Conservation (phyloP, 2,329 filamentous ascomycete genomes). For the Diaporthe destruens region DNA sequence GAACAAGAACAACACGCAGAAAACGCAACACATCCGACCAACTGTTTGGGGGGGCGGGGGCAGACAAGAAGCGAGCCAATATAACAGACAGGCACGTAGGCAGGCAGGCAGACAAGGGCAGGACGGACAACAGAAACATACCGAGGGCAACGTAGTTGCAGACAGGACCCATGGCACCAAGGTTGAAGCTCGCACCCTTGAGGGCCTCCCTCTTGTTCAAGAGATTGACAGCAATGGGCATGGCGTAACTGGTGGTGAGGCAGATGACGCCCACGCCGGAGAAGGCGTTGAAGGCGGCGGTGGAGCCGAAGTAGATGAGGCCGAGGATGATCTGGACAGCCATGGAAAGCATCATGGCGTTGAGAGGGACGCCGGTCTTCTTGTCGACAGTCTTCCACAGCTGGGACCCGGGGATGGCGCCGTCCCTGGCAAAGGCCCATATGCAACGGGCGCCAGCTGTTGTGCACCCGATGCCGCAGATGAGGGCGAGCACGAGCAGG, state of each 20-base stretch:
- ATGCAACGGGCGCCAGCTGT: slow-evolving; percentile 76
- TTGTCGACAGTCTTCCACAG: slow-evolving; percentile 73
- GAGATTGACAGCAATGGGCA: slow-evolving; percentile 75
- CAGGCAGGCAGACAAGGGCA: not conserved
- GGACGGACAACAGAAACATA: slow-evolving; percentile 53
- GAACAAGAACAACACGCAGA: slow-evolving; percentile 13
- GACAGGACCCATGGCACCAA: slow-evolving; percentile 71
- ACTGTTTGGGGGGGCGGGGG: not conserved
- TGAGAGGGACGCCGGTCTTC: slow-evolving; percentile 74
- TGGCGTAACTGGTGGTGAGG: slow-evolving; percentile 76
- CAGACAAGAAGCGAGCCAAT: no score
- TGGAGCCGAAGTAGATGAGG: slow-evolving; percentile 77
- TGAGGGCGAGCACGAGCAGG: slow-evolving; percentile 73
- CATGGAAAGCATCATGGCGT: slow-evolving; percentile 81
- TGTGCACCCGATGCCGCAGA: slow-evolving; percentile 78
- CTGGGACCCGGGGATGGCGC: slow-evolving; percentile 73
- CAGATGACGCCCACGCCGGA: slow-evolving; percentile 78
- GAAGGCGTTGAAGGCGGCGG: slow-evolving; percentile 79
- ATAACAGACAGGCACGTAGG: not conserved
- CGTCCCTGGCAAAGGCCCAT: slow-evolving; percentile 79
- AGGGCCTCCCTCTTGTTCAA: slow-evolving; percentile 71
- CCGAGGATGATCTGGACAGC: slow-evolving; percentile 73
- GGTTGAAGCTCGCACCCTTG: slow-evolving; percentile 67
- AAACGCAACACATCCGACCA: slow-evolving; percentile 26
- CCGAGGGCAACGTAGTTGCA: slow-evolving; percentile 75